Base-by-base conservation (phyloP, 2,329 filamentous ascomycete species). In the Penicillium verrucosum region DNA sequence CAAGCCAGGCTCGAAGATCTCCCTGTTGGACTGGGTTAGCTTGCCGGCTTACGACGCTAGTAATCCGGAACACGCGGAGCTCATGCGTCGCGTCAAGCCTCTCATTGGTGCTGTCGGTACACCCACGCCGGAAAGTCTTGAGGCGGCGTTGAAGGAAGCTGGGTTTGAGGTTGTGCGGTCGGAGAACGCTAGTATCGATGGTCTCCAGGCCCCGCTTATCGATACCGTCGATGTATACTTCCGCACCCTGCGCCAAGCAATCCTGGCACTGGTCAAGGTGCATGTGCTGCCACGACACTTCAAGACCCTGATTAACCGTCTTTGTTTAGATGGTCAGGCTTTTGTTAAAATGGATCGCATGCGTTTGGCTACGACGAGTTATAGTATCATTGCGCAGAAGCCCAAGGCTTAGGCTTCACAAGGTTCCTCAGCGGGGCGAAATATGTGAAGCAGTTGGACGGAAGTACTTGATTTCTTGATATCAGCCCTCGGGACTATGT, bases 341-440 rank as follows among this genome's bases (percentile, higher is more conserved):
- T 83, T 83, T 58, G 78, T 82, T 56, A 77, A 82, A 70, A 82
- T 83, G 80, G 81, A 83, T 60, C 75, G 73, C 18, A 79, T 80
- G 80, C 76, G 80, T 11, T 68, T 83, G 16, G 77, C 78, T 23
- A 79, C 78, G 3, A 83, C 81, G 8, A 82, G 79, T 50, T 82
- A 82, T 55, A 77, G 80, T 45, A 76, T 82, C 54, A 77, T 83
- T 57, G 80, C 80, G 0, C 75, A 77, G 66, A 82, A 81, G 65
- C 78, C 71, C 1, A 52, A 47, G 21, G 59, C 52, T 44, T 65
- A 51, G 21, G 32, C 14, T 34, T 34, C 32, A 16, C 18, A 29
- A 41, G 16, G 2, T 44, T 44, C 30, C 29, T 36, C 4, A 4
- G 52, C 36, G 16, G 10, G 25, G 14, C n/a, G 37, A 14, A 34